Percentiles rank a stretch among this genome's conserved stretches.
phyloP scores from a whole-genome alignment of 345 rosid genomes.

The Ceriops decandra region DNA sequence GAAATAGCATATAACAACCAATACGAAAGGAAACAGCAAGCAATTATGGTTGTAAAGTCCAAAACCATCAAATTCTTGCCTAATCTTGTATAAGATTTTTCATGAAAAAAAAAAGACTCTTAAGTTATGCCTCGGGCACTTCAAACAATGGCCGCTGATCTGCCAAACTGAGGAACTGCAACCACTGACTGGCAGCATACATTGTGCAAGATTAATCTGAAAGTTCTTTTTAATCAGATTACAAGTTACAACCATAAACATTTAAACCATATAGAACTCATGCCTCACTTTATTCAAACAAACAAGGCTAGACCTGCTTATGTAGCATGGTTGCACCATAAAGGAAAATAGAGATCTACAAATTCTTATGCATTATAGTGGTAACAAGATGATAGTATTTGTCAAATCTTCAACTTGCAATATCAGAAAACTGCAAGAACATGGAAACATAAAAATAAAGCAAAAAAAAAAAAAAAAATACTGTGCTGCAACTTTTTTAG shows the following conservation, averaged over 20 bases:
- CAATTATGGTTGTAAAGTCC: background rate
- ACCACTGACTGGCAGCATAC: background rate
- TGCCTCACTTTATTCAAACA: background rate
- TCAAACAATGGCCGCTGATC: background rate
- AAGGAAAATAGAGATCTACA: background rate
- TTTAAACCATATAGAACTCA: background rate
- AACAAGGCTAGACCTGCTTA: background rate
- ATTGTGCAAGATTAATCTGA: background rate
- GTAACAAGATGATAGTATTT: background rate
- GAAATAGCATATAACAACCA: too few relatives aligned
- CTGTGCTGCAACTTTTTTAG: background rate
- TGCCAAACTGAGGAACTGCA: background rate
- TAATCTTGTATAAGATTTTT: constrained; percentile 2
- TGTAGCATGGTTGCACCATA: background rate
- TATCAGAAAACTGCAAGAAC: background rate
- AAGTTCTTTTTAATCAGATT: background rate
- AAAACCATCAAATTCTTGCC: background rate
- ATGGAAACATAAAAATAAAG: background rate
- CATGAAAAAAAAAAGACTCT: background rate
- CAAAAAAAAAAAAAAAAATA: background rate
- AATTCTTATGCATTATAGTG: background rate
- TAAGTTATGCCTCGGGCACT: background rate
- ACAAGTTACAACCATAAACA: background rate
- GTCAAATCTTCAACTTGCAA: background rate
- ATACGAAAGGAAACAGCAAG: background rate